These are phyloP conservation scores for Alternaria tenuissima DNA, from an alignment of 2,329 filamentous ascomycete genomes.

Conservation along the genomic window DNA sequence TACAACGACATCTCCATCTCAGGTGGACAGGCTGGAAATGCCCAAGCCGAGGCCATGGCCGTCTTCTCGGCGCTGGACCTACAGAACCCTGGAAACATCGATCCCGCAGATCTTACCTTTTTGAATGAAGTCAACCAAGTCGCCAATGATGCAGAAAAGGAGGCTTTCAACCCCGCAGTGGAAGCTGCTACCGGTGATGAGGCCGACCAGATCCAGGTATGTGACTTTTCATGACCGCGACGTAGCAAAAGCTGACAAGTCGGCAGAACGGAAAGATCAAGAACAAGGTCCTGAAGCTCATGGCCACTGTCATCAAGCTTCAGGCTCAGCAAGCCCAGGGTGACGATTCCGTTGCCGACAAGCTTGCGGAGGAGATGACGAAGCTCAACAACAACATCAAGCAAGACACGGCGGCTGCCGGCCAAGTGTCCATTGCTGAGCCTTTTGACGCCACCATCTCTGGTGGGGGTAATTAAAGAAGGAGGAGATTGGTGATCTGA, in stretches of 20 bases:
- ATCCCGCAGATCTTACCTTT: slow-evolving; percentile 59
- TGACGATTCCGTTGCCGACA: slow-evolving; percentile 52
- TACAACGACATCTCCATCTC: slow-evolving; percentile 59
- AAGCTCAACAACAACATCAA: slow-evolving; percentile 65
- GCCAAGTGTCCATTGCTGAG: slow-evolving; percentile 52
- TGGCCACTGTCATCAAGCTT: slow-evolving; percentile 61
- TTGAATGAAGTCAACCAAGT: slow-evolving; percentile 62
- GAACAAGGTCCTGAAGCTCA: slow-evolving; percentile 68
- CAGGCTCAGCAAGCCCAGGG: slow-evolving; percentile 64
- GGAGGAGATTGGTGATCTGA: too few relatives aligned
- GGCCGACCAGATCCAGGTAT: slow-evolving; percentile 54
- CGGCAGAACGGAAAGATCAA: slow-evolving; percentile 65
- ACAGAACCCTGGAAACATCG: slow-evolving; percentile 58
- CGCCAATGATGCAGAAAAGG: slow-evolving; percentile 64
- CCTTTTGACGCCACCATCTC: slow-evolving; percentile 41
- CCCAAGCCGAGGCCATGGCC: slow-evolving; percentile 62
- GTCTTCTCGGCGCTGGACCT: slow-evolving; percentile 63
- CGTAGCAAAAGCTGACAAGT: neutral
- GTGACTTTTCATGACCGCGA: neutral
- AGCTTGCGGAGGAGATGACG: slow-evolving; percentile 58
- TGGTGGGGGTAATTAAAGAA: too few relatives aligned
- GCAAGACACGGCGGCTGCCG: slow-evolving; percentile 58
- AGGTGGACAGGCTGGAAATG: slow-evolving; percentile 61
- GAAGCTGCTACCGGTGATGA: slow-evolving; percentile 55
- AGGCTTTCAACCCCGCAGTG: slow-evolving; percentile 64